Evolutionary conservation across 2,329 filamentous ascomycete genomes (phyloP).

Genomic region (Cladosporium cucumerinum): DNA sequence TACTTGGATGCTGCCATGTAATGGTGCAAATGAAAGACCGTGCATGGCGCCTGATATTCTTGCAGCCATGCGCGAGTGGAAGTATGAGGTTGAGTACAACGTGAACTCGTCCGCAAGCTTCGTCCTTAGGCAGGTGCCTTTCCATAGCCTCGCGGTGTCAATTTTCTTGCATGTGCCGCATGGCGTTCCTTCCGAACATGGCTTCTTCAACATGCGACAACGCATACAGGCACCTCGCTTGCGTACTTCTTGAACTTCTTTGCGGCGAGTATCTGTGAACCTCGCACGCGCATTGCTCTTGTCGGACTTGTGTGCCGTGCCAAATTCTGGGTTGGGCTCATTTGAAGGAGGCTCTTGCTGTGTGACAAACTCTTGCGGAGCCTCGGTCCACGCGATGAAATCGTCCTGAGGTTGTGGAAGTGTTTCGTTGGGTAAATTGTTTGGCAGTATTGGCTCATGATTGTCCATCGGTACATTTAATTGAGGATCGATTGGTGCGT

Average conservation of each 20-base stretch:
- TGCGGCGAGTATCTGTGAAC: slow-evolving; percentile 55
- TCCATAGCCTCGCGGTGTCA: slow-evolving; percentile 61
- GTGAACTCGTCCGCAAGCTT: slow-evolving; percentile 57
- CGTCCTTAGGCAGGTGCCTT: slow-evolving; percentile 57
- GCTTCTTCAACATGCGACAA: slow-evolving; percentile 63
- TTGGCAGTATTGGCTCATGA: not conserved
- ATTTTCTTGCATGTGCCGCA: slow-evolving; percentile 58
- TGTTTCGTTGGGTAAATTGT: not conserved
- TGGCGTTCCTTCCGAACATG: slow-evolving; percentile 58
- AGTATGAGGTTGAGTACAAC: slow-evolving; percentile 53
- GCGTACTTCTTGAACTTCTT: slow-evolving; percentile 58
- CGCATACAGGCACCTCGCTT: slow-evolving; percentile 61
- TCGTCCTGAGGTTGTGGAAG: not conserved
- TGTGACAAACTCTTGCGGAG: slow-evolving; percentile 21
- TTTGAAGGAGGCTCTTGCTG: slow-evolving; percentile 16
- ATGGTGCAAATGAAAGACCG: not conserved
- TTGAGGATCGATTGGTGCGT: slow-evolving; percentile 11
- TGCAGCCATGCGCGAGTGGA: slow-evolving; percentile 26
- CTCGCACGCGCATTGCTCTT: slow-evolving; percentile 41
- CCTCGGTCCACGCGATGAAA: slow-evolving; percentile 19
- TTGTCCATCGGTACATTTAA: not conserved
- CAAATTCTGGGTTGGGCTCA: slow-evolving; percentile 19
- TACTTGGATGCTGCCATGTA: slow-evolving; percentile 1
- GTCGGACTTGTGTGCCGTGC: slow-evolving; percentile 17
- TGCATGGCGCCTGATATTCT: not conserved